Evolutionary conservation across 2,329 filamentous ascomycete species (phyloP), one percentile per base, ranked within the genome.

Genomic region (Colletotrichum sp.): DNA sequence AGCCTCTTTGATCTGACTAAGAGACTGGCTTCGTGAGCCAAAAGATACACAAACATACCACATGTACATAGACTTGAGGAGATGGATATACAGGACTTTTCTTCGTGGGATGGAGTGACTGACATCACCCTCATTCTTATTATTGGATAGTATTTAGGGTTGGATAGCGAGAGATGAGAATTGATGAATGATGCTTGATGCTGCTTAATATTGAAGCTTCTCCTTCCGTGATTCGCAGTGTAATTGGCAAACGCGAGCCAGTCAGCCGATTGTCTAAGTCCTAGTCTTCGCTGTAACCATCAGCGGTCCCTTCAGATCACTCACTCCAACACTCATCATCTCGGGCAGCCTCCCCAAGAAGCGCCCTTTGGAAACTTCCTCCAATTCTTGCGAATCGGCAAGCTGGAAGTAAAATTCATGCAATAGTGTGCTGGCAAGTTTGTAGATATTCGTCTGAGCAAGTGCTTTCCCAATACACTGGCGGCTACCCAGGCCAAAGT

Each of bases 381-480:
- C 16, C 5, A 34, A 21, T 2, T 64, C 65, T n/a, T 16, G 7
- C 4, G 58, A 26, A 18, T 73, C 71, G 10, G 71, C 66, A 18
- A 73, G 66, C 13, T 52, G 58, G 18, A 73, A 59, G 1, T 73
- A 48, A 21, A 73, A 73, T 4, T 73, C 66, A 2, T 36, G 58
- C 38, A 73, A 26, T 4, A 73, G 34, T 18, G 59, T 65, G 26
- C 71, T 65, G 3, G 71, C n/a, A 7, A 73, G 38, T 16, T 73
- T 73, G 59, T 70, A 73, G 5, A 73, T 73, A 34, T 73, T 73
- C 24, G 66, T 55, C 28, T 70, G 71, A 16, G 71, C 71, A 30
- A 73, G 7, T 32, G 66, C 61, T 14, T 73, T 73, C 4, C 71
- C 71, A 14, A 73, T 58, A 14, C 71, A 73, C 59, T 73, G 71